phyloP scores from a whole-genome alignment of 768 basidiomycete species.

The Agrocybe pediades region DNA sequence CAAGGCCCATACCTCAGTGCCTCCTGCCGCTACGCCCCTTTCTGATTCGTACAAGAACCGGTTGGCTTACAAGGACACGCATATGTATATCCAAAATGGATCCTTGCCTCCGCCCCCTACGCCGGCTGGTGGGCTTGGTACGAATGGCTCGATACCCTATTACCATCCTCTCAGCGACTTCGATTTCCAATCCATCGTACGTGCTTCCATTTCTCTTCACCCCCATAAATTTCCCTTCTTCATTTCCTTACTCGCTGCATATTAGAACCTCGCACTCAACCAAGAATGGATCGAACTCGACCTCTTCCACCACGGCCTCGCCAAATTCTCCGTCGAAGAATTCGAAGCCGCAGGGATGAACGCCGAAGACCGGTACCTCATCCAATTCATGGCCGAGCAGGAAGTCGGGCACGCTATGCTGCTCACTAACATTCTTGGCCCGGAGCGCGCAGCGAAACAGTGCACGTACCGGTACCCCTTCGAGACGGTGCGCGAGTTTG shows the following conservation, averaged over 20 bases:
- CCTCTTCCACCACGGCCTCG: conserved; percentile 58
- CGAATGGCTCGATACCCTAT: conserved; percentile 18
- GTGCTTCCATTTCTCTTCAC: neutral
- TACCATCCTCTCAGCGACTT: conserved; percentile 26
- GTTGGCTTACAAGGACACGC: no score
- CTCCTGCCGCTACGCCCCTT: no score
- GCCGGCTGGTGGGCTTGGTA: conserved; percentile 22
- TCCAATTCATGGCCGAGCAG: conserved; percentile 65
- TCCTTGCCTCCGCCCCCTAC: conserved; percentile 1
- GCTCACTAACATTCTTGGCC: conserved; percentile 52
- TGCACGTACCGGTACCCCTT: conserved; percentile 63
- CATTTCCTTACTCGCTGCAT: neutral
- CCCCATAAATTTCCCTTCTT: neutral
- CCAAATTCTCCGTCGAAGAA: conserved; percentile 52
- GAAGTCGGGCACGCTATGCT: conserved; percentile 63
- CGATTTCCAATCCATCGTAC: conserved; percentile 26
- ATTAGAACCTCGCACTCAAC: conserved; percentile 55
- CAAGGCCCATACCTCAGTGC: no score
- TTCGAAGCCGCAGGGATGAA: conserved; percentile 56
- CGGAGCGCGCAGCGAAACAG: conserved; percentile 46
- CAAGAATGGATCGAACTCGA: conserved; percentile 68
- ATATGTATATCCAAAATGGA: no score
- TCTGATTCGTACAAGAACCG: no score
- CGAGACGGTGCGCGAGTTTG: conserved; percentile 54
- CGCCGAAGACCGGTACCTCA: conserved; percentile 53